Conservation (phyloP, 2,329 filamentous ascomycete species). For the Daldinia eschscholtzii region DNA sequence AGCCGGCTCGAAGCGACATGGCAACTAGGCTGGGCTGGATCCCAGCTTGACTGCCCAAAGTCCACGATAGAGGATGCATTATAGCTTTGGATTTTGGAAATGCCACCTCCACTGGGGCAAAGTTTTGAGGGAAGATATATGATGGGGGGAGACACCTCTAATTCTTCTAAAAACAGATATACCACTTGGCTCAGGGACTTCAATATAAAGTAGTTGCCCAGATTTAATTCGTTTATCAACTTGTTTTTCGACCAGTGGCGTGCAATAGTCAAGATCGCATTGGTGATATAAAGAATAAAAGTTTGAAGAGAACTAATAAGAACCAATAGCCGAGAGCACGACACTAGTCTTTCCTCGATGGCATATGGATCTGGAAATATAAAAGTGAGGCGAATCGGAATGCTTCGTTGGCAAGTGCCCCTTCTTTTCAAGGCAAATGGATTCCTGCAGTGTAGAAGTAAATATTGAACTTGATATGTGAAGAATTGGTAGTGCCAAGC, state of each 20-base stretch:
- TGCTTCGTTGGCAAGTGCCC: conserved; percentile 21
- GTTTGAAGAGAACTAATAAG: background rate
- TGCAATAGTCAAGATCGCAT: background rate
- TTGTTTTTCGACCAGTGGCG: background rate
- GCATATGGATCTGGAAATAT: background rate
- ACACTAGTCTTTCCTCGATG: background rate
- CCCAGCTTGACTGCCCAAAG: conserved; percentile 6
- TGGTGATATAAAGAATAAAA: background rate
- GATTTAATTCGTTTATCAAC: background rate
- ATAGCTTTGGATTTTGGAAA: background rate
- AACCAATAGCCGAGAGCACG: background rate
- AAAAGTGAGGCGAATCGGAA: conserved; percentile 40
- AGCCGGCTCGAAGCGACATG: conserved; percentile 21
- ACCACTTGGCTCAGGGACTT: background rate
- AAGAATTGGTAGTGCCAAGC: conserved; percentile 29
- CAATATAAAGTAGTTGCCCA: background rate
- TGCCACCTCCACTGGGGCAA: background rate
- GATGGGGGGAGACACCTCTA: background rate
- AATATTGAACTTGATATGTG: conserved; percentile 17
- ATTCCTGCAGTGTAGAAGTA: conserved; percentile 8
- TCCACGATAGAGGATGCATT: background rate
- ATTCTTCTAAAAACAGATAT: background rate
- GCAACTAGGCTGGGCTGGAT: conserved; percentile 31
- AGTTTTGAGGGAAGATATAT: background rate
- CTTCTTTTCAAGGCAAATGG: conserved; percentile 22